These are phyloP conservation scores for Rhizopus stolonifer DNA, from an alignment of 371 early-diverging fungal species.

Conservation along the genomic window DNA sequence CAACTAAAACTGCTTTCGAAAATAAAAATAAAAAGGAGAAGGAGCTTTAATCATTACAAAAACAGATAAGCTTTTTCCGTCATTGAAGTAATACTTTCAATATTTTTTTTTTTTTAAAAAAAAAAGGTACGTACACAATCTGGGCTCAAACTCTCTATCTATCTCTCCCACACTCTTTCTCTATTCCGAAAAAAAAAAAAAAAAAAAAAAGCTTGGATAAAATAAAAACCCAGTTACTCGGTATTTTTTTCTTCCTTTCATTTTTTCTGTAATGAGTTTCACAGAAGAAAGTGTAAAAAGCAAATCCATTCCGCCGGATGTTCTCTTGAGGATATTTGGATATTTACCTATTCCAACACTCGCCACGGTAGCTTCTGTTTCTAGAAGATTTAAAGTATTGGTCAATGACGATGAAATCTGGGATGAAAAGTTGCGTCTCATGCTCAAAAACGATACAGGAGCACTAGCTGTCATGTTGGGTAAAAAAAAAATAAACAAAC, in stretches of 20 bases:
- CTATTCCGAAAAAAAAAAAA: too few relatives aligned
- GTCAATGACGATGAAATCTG: conserved; percentile 67
- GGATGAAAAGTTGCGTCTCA: conserved; percentile 50
- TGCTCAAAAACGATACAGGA: conserved; percentile 38
- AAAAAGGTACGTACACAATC: too few relatives aligned
- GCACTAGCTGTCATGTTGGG: conserved; percentile 29
- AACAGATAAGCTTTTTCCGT: too few relatives aligned
- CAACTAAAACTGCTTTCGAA: too few relatives aligned
- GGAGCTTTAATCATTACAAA: too few relatives aligned
- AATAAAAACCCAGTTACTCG: too few relatives aligned
- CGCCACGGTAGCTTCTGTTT: conserved; percentile 50
- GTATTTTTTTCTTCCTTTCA: not conserved
- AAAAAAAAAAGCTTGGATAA: too few relatives aligned
- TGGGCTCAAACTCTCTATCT: too few relatives aligned
- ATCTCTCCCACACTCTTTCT: too few relatives aligned
- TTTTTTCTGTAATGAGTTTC: not conserved
- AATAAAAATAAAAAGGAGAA: too few relatives aligned
- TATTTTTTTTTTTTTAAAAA: too few relatives aligned
- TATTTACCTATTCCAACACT: conserved; percentile 52
- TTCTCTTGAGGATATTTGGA: conserved; percentile 48
- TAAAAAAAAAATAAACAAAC: conserved; percentile 3
- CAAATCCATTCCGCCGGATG: conserved; percentile 41
- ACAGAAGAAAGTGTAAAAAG: not conserved
- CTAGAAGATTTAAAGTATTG: conserved; percentile 64
- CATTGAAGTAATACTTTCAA: too few relatives aligned